These are phyloP conservation scores for Ophiostoma ips DNA, from an alignment of 2,329 filamentous ascomycete species.

Conservation along the genomic window DNA sequence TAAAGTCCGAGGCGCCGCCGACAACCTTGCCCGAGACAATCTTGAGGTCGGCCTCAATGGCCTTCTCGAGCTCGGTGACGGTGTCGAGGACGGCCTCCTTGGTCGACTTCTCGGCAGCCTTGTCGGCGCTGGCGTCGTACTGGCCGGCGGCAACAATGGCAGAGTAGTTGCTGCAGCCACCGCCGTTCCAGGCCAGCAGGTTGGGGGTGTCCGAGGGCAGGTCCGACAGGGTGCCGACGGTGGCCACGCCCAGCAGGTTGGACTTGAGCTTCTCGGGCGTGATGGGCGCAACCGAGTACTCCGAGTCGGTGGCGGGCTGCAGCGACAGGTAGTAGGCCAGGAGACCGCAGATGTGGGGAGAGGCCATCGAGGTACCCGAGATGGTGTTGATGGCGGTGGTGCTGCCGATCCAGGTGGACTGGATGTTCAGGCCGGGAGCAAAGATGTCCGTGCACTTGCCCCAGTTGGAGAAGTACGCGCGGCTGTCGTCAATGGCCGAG, in stretches of 20 bases:
- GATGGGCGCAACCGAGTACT: constrained; percentile 77
- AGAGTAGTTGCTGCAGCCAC: constrained; percentile 81
- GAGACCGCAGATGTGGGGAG: constrained; percentile 90
- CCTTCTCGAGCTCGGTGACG: constrained; percentile 47
- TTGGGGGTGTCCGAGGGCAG: constrained; percentile 81
- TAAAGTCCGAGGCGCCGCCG: constrained; percentile 37
- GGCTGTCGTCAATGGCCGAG: constrained; percentile 82
- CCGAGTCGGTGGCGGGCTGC: constrained; percentile 78
- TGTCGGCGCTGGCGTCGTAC: constrained; percentile 35
- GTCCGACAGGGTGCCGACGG: constrained; percentile 61
- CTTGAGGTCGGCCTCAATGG: constrained; percentile 47
- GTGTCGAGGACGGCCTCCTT: constrained; percentile 23
- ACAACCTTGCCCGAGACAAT: constrained; percentile 42
- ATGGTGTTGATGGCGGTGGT: constrained; percentile 96
- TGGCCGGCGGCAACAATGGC: constrained; percentile 62
- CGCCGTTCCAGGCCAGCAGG: constrained; percentile 97
- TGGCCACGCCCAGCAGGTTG: constrained; percentile 71
- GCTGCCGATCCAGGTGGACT: constrained; percentile 97
- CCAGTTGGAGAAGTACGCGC: constrained; percentile 99
- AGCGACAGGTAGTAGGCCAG: constrained; percentile 97
- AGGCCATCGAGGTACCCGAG: constrained; percentile 98
- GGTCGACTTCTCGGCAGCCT: constrained; percentile 22
- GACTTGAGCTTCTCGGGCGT: constrained; percentile 91
- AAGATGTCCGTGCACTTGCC: constrained; percentile 99
- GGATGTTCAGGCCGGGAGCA: constrained; percentile 89